phyloP scores from a whole-genome alignment of 2,329 filamentous ascomycete species.

The Diplodia intermedia region DNA sequence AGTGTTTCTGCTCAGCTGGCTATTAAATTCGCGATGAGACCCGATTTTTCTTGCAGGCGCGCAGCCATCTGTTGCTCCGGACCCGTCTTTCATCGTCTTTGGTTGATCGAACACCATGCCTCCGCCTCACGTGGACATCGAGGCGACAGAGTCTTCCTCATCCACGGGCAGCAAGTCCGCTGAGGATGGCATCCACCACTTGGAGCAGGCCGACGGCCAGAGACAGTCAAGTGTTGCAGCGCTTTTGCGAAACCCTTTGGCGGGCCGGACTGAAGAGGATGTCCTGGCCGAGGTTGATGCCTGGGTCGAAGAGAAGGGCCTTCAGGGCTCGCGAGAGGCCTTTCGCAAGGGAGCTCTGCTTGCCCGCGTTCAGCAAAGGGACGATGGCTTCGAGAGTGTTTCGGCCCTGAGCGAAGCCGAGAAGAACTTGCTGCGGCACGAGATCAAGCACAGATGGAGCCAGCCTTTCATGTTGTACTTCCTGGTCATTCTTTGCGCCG shows the following conservation, averaged over 20 bases:
- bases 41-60: constrained; percentile 5
- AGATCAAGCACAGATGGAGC: constrained; percentile 72
- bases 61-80: neutral
- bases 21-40: constrained; percentile 14
- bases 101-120: neutral
- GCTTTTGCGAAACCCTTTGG: constrained; percentile 61
- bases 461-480: constrained; percentile 68
- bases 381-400: constrained; percentile 66
- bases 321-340: constrained; percentile 56
- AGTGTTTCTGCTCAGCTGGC: neutral
- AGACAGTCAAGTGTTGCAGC: constrained; percentile 8
- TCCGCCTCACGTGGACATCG: constrained; percentile 5
- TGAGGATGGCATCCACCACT: neutral
- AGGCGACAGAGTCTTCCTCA: constrained; percentile 13
- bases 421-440: constrained; percentile 65
- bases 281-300: constrained; percentile 62
- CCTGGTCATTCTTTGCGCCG: constrained; percentile 71
- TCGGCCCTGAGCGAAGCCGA: constrained; percentile 66
- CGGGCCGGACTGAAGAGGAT: constrained; percentile 58
- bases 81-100: neutral
- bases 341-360: constrained; percentile 75
- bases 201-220: neutral
- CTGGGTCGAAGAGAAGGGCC: constrained; percentile 59
- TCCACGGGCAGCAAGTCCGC: constrained; percentile 12
- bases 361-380: constrained; percentile 70